Evolutionary conservation across 1,284 basidiomycete species (phyloP), one percentile per base, ranked within the genome.

Genomic region (Tetrapyrgos nigripes): DNA sequence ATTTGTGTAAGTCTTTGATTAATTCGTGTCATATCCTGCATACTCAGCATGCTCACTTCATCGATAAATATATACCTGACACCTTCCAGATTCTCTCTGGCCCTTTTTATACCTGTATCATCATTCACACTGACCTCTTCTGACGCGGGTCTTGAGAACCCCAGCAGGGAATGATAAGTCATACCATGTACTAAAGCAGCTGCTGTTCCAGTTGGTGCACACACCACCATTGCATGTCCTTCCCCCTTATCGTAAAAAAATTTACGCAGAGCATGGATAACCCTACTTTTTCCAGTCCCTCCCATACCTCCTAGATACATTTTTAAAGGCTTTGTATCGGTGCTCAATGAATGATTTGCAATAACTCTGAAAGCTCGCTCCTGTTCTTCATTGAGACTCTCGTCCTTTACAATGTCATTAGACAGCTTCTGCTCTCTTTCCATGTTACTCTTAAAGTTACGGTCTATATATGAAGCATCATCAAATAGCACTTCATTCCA

Each of bases 211-310:
- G 54, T 55, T 3, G 17, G 33, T 1, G 54, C 26, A 19, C 5
- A 8, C 9, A 55, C 9, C 9, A 23, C 4, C 3, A 55, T n/a
- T 13, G 28, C 1, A 4, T 23, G 13, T 3, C 10, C 2, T n/a
- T 55, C 14, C 3, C 29, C 46, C 14, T 49, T 23, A 5, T 4
- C 4, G 3, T 37, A 4, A 24, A 57, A 57, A 23, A 57, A 51
- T 8, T 43, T 19, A 3, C 50, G 40, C 2, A 76, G 27, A 1
- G 74, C 69, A 26, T 70, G 64, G 0, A 79, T 65, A 0, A 79
- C 76, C 21, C 66, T 69, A 10, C 72, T 70, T 62, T 78, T 76
- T 3, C 74, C 72, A 5, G 70, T 74, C 5, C 74, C 70, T 11
- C 63, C 73, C 62, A 68, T 66, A 14, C 73, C 74, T 11, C 67